Evolutionary conservation across 176 grass and related monocot genomes (phyloP).

Genomic region (Oryza longistaminata): DNA sequence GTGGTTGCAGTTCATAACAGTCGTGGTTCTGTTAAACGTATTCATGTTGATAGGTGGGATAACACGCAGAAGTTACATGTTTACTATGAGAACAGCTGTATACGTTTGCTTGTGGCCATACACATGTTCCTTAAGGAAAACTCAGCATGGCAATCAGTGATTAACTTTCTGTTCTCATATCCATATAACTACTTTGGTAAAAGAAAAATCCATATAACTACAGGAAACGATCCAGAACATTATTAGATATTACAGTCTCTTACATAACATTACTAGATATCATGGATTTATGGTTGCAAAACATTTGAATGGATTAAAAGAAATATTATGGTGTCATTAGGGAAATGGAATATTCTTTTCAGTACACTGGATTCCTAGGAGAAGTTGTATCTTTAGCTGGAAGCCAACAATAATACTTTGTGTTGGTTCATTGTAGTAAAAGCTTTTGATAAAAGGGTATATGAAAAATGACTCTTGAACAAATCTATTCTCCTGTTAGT

Average conservation of each 20-base stretch:
- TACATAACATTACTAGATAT: background rate
- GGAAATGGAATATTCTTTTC: background rate
- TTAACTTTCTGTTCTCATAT: background rate
- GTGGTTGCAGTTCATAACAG: background rate
- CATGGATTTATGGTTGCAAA: background rate
- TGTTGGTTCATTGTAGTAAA: background rate
- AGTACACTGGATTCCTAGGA: background rate
- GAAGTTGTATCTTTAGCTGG: constrained; percentile 4
- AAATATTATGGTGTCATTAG: background rate
- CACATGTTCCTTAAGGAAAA: background rate
- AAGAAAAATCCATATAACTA: background rate
- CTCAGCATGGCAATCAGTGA: background rate
- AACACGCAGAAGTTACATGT: background rate
- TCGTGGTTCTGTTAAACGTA: background rate
- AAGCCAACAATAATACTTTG: background rate
- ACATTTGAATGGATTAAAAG: background rate
- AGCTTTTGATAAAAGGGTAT: background rate
- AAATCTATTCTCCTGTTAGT: background rate
- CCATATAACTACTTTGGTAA: background rate
- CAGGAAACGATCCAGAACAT: background rate
- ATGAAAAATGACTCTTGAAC: constrained; percentile 3
- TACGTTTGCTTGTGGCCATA: background rate
- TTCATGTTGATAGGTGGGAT: background rate
- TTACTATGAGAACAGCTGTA: background rate
- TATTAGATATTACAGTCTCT: background rate